These are phyloP conservation scores for Diplodia mutila DNA, from an alignment of 2,329 filamentous ascomycete genomes.

Conservation along the genomic window DNA sequence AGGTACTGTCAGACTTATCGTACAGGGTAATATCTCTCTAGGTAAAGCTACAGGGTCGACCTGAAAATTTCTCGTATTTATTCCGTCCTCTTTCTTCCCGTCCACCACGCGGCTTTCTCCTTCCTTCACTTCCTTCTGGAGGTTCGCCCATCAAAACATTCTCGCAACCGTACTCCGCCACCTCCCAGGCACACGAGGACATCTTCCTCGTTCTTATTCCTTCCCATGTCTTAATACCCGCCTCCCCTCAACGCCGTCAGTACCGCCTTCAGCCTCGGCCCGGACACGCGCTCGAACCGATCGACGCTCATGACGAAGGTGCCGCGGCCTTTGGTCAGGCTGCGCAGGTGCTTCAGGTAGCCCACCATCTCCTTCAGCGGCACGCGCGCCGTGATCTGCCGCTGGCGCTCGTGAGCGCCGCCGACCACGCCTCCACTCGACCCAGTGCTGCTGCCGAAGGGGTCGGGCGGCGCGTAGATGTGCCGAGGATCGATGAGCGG, in stretches of 20 bases:
- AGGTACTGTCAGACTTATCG: background rate
- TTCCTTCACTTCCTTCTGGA: no score
- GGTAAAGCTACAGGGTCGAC: background rate
- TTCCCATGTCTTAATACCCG: background rate
- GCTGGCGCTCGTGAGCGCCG: constrained; percentile 34
- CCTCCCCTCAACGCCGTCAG: constrained; percentile 39
- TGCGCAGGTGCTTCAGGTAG: constrained; percentile 85
- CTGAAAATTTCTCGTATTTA: background rate
- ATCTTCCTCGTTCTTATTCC: background rate
- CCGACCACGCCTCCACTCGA: constrained; percentile 26
- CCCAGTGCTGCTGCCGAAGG: constrained; percentile 60
- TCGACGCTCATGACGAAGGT: constrained; percentile 77
- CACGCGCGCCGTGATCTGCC: constrained; percentile 79
- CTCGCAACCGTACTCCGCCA: background rate
- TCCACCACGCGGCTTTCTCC: background rate
- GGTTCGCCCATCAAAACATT: no score
- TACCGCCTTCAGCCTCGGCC: constrained; percentile 62
- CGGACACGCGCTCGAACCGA: constrained; percentile 69
- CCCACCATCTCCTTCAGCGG: constrained; percentile 96
- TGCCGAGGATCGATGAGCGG: constrained; percentile 67
- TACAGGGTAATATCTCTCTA: background rate
- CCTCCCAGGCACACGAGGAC: background rate
- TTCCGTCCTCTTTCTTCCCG: background rate
- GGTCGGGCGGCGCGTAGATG: constrained; percentile 88
- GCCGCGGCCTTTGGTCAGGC: constrained; percentile 82